Conservation (phyloP, 192 early-diverging fungal genomes). For the Backusella sp. region DNA sequence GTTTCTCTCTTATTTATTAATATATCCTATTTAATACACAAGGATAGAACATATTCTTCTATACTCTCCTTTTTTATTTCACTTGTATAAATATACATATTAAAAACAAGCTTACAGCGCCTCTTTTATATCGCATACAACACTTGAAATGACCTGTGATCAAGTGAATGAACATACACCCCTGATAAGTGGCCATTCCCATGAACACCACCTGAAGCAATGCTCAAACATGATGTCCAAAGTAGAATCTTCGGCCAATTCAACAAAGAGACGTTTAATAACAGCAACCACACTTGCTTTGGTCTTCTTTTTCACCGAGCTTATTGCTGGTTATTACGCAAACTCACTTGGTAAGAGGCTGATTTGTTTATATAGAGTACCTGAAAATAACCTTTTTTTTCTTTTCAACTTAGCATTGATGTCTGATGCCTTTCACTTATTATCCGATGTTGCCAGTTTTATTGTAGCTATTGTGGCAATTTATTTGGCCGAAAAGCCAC, state of each 20-base stretch:
- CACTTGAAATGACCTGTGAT: neutral
- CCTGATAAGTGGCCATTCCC: neutral
- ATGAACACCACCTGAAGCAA: neutral
- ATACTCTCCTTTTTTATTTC: neutral
- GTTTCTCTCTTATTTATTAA: neutral
- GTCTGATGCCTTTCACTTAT: constrained; percentile 73
- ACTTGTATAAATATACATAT: neutral
- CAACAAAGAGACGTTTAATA: constrained; percentile 44
- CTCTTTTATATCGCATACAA: neutral
- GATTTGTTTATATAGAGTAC: neutral
- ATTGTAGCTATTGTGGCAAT: constrained; percentile 66
- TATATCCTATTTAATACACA: neutral
- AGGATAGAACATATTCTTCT: neutral
- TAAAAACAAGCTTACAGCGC: neutral
- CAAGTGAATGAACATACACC: constrained; percentile 4
- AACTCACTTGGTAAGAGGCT: constrained; percentile 41
- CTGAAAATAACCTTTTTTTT: neutral
- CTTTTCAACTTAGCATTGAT: constrained; percentile 52
- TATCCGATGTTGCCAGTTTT: constrained; percentile 73
- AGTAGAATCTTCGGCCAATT: neutral
- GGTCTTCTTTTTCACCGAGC: constrained; percentile 65
- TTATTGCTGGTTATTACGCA: constrained; percentile 58
- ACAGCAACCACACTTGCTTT: constrained; percentile 58
- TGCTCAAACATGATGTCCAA: constrained; percentile 27
- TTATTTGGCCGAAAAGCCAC: constrained; percentile 59